phyloP scores from a whole-genome alignment of 805 yeast genomes.

The Hagleromyces aurorensis region DNA sequence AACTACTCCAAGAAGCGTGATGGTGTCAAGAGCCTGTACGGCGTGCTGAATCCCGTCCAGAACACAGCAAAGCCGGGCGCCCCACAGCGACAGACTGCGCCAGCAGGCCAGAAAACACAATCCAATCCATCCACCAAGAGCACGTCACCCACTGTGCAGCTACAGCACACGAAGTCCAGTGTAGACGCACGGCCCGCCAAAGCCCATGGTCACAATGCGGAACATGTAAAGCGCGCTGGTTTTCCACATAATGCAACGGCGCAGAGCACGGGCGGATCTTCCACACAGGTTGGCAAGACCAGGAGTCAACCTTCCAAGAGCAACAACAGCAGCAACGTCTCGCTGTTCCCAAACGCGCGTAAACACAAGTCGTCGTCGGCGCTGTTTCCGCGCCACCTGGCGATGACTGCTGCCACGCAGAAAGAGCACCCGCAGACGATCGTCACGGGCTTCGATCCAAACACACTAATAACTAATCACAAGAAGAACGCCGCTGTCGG shows the following conservation, averaged over 20 bases:
- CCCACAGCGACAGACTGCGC: neutral
- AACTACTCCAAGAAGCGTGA: slow-evolving; percentile 29
- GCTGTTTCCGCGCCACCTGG: slow-evolving; percentile 2
- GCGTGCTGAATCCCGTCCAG: slow-evolving; percentile 22
- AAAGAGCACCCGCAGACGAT: slow-evolving; percentile 17
- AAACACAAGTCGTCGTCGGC: slow-evolving; percentile 7
- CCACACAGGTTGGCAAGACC: no score
- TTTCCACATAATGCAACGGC: no score
- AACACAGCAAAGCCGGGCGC: no score
- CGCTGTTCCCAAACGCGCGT: slow-evolving; percentile 4
- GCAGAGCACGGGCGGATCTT: no score
- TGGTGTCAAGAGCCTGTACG: slow-evolving; percentile 29
- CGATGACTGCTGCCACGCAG: slow-evolving; percentile 3
- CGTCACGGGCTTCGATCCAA: slow-evolving; percentile 23
- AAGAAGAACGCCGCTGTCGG: slow-evolving; percentile 1
- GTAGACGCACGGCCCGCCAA: slow-evolving; percentile 1
- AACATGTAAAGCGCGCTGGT: no score
- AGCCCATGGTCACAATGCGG: no score
- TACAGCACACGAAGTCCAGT: neutral
- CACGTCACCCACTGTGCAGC: slow-evolving; percentile 1
- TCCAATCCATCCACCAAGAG: neutral
- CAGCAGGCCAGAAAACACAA: neutral
- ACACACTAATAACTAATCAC: slow-evolving; percentile 10
- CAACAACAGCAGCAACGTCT: slow-evolving; percentile 1
- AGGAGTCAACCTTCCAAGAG: no score